Evolutionary conservation across 495 filamentous ascomycete species (phyloP), one percentile per base, ranked within the genome.

Genomic region (Aspergillus cavernicola): DNA sequence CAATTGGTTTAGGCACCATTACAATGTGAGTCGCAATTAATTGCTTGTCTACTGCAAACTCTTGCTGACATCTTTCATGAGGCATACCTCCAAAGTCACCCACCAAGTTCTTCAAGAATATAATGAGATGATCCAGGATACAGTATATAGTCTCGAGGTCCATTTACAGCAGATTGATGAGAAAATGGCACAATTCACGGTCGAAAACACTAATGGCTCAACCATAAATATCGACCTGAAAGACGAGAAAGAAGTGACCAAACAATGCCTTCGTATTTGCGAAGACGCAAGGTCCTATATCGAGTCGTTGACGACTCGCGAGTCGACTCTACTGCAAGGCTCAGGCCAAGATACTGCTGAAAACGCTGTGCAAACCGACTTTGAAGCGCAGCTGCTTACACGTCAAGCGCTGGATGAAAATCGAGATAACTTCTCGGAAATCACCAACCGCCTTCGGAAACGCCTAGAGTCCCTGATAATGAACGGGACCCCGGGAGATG

Each of bases 361-460:
- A 41, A 18, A 26, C 20, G 20, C 9, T 32, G 44, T 15, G 16
- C 35, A 42, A 37, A n/a, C 29, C 3, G 26, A 2, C 13, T 56
- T 56, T n/a, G 24, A 56, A 46, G 53, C 47, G 39, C 53, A 56
- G 29, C 7, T 36, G 7, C 28, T 44, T 4, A 56, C 53, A 22
- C 38, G 53, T 11, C 46, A 39, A 39, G 47, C 53, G 18, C 33
- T 55, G 18, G 53, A 61, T 54, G 57, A 65, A 53, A 65, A 60
- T 41, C 57, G 52, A 52, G 53, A 58, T 45, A 49, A 43, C 29
- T 57, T 70, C 22, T 26, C 31, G 41, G 53, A 54, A 19, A 59
- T 57, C 18, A 66, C 67, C 42, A 42, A 45, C 36, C 61, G 50
- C 32, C 60, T 70, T 55, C 56, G 36, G 32, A 50, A 59, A 54